phyloP scores from a whole-genome alignment of 2,329 filamentous ascomycete species.

The Tolypocladium capitatum region DNA sequence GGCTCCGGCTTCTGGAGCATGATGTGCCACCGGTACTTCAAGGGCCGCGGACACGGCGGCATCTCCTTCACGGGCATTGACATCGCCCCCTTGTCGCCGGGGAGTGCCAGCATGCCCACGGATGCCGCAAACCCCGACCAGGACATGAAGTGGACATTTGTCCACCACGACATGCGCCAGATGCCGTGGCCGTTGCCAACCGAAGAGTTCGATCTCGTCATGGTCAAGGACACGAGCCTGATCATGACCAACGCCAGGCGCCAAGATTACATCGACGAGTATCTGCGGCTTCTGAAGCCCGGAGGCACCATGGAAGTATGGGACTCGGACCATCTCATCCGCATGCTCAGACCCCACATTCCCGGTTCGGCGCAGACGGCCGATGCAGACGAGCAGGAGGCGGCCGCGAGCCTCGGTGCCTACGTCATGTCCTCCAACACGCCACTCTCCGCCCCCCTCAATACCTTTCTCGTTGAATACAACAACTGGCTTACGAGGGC shows the following conservation, averaged over 20 bases:
- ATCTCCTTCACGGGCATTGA: slow-evolving; percentile 76
- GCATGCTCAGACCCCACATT: slow-evolving; percentile 70
- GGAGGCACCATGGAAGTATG: slow-evolving; percentile 77
- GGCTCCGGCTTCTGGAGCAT: slow-evolving; percentile 84
- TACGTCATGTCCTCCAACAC: slow-evolving; percentile 76
- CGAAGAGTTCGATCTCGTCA: slow-evolving; percentile 74
- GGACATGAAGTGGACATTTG: slow-evolving; percentile 77
- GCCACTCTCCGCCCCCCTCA: slow-evolving; percentile 66
- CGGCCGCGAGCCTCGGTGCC: slow-evolving; percentile 58
- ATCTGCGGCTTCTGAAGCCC: slow-evolving; percentile 60
- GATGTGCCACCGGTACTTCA: slow-evolving; percentile 72
- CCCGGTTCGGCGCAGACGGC: slow-evolving; percentile 29
- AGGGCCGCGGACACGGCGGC: slow-evolving; percentile 49
- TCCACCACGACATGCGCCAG: slow-evolving; percentile 72
- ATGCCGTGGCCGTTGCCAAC: slow-evolving; percentile 65
- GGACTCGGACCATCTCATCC: slow-evolving; percentile 76
- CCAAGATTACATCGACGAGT: slow-evolving; percentile 51
- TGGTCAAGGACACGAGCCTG: slow-evolving; percentile 72
- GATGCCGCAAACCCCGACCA: slow-evolving; percentile 41
- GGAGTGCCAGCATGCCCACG: slow-evolving; percentile 16
- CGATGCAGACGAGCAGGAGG: slow-evolving; percentile 43
- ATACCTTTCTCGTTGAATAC: slow-evolving; percentile 70
- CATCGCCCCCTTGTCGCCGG: slow-evolving; percentile 55
- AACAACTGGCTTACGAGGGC: slow-evolving; percentile 72
- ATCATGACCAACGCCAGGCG: slow-evolving; percentile 47